These are phyloP conservation scores for Casuarina equisetifolia DNA, from an alignment of 306 rosid species.

Conservation along the genomic window DNA sequence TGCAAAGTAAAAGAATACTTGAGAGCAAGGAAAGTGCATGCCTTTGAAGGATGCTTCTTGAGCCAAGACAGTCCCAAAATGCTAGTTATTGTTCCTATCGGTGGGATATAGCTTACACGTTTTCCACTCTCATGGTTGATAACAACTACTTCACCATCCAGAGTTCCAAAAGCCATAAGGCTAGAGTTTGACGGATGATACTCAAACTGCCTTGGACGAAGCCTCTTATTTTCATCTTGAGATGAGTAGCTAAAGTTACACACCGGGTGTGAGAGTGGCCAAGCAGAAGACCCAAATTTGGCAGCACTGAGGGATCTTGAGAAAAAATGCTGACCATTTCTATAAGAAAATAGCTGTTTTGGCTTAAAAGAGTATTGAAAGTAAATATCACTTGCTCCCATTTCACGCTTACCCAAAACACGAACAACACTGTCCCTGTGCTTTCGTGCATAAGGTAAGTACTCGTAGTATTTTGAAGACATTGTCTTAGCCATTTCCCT, in stretches of 20 bases:
- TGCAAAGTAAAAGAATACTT: neutral
- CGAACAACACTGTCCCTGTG: conserved; percentile 59
- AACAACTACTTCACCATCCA: conserved; percentile 81
- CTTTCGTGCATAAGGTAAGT: conserved; percentile 62
- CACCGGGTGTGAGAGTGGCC: conserved; percentile 71
- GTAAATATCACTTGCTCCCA: conserved; percentile 40
- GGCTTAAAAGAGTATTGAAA: conserved; percentile 35
- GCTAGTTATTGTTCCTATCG: conserved; percentile 78
- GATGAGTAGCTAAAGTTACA: conserved; percentile 44
- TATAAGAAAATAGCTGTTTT: conserved; percentile 37
- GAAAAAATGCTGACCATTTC: conserved; percentile 49
- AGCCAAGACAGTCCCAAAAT: conserved; percentile 89
- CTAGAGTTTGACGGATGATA: conserved; percentile 76
- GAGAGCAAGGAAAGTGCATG: conserved; percentile 27
- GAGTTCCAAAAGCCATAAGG: conserved; percentile 80
- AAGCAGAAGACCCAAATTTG: conserved; percentile 70
- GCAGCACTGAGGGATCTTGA: conserved; percentile 75
- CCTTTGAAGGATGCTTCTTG: conserved; percentile 82
- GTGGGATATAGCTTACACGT: conserved; percentile 61
- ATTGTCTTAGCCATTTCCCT: conserved; percentile 55
- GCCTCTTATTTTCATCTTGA: conserved; percentile 47
- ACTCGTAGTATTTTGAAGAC: conserved; percentile 57
- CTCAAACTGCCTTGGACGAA: conserved; percentile 88
- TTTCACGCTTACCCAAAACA: conserved; percentile 68
- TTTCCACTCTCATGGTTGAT: conserved; percentile 74